A percentile compares a stretch with the other conserved stretches of the same genome.
Evolutionary conservation across 345 rosid genomes (phyloP).

Genomic region (Lagerstroemia speciosa): DNA sequence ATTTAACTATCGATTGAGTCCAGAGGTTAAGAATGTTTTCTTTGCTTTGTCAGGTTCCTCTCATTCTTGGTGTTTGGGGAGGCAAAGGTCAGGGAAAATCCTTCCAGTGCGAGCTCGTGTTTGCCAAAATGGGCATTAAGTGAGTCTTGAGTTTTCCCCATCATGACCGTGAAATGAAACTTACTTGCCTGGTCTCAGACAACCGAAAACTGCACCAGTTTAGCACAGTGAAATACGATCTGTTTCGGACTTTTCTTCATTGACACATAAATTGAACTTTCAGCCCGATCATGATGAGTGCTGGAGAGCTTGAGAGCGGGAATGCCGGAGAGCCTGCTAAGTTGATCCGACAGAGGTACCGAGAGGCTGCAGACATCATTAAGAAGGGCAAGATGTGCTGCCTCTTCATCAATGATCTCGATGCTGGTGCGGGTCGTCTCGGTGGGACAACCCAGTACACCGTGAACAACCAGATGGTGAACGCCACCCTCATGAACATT

Average conservation of each 20-base stretch:
- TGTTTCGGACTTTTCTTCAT: neutral
- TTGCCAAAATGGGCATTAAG: constrained; percentile 23
- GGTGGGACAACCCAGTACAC: too few relatives aligned
- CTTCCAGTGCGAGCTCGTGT: constrained; percentile 23
- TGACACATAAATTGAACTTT: too few relatives aligned
- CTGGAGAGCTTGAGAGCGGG: too few relatives aligned
- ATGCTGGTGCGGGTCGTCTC: too few relatives aligned
- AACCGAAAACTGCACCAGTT: neutral
- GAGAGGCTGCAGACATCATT: too few relatives aligned
- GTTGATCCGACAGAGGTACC: too few relatives aligned
- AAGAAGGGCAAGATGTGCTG: too few relatives aligned
- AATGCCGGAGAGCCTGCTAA: too few relatives aligned
- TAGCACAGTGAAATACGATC: neutral
- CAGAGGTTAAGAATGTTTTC: neutral
- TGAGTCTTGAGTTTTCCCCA: constrained; percentile 3
- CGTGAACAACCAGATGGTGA: too few relatives aligned
- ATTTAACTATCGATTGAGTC: neutral
- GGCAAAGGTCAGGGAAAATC: constrained; percentile 25
- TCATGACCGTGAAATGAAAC: neutral
- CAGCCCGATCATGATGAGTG: constrained; percentile 8
- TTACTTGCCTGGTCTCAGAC: neutral
- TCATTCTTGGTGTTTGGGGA: constrained; percentile 24
- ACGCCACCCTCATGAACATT: too few relatives aligned
- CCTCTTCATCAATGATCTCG: too few relatives aligned
- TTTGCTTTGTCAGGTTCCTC: constrained; percentile 11